A percentile compares a stretch with the other conserved stretches of the same genome.
These are phyloP conservation scores for Cladophialophora carrionii DNA, from an alignment of 2,329 filamentous ascomycete genomes.

Conservation along the genomic window DNA sequence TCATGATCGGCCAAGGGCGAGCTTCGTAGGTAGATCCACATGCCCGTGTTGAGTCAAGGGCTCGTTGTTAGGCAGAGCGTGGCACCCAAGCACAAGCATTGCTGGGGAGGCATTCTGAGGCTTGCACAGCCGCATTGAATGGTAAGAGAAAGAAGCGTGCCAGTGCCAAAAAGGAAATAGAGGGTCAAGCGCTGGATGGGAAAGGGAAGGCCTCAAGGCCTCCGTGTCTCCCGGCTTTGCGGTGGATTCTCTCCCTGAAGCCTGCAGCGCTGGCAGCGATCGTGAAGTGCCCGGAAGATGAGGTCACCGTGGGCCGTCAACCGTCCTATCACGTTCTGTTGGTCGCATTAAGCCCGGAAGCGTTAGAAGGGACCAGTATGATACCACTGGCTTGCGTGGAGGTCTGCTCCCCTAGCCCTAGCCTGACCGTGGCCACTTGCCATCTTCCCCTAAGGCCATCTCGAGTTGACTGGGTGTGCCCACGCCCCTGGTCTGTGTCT, in stretches of 20 bases:
- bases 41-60: not conserved
- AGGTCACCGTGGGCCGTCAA: slow-evolving; percentile 22
- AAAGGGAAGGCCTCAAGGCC: not conserved
- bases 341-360: slow-evolving; percentile 10
- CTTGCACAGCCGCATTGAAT: slow-evolving; percentile 30
- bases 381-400: slow-evolving; percentile 16
- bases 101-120: slow-evolving; percentile 13
- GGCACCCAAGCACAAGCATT: slow-evolving; percentile 25
- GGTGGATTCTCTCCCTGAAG: slow-evolving; percentile 23
- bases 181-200: slow-evolving; percentile 12
- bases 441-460: slow-evolving; percentile 14
- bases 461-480: not conserved
- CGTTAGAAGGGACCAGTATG: slow-evolving; percentile 16
- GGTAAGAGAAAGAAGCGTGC: slow-evolving; percentile 7
- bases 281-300: slow-evolving; percentile 7
- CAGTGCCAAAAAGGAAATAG: slow-evolving; percentile 15
- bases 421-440: slow-evolving; percentile 13
- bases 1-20: slow-evolving; percentile 3
- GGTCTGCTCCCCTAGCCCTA: slow-evolving; percentile 18
- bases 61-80: slow-evolving; percentile 13
- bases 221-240: not conserved
- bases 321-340: slow-evolving; percentile 22
- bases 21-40: slow-evolving; percentile 15
- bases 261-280: slow-evolving; percentile 15
- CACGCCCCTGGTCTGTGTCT: slow-evolving; percentile 10